phyloP scores from a whole-genome alignment of 108 stramenopile genomes.

The Thalassiosira profunda region DNA sequence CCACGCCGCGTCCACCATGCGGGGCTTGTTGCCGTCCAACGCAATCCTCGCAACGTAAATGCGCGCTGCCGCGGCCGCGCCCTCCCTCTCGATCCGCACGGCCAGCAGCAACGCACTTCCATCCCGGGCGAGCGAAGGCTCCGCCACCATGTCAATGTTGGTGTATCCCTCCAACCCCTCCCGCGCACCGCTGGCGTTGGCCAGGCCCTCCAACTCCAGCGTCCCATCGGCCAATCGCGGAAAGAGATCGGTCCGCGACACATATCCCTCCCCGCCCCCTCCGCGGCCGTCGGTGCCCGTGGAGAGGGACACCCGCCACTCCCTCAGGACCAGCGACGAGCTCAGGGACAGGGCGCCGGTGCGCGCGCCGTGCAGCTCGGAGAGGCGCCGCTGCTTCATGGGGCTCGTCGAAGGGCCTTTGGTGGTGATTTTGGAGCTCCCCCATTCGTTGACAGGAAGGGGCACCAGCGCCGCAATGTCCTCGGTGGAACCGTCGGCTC shows the following conservation, averaged over 20 bases:
- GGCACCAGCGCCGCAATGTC: conserved; percentile 21
- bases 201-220: no score
- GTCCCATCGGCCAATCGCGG: neutral
- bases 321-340: neutral
- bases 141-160: conserved; percentile 7
- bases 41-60: conserved; percentile 21
- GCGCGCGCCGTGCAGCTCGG: conserved; percentile 1
- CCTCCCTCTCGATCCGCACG: conserved; percentile 12
- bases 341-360: neutral
- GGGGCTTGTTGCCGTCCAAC: neutral
- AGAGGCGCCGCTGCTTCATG: no score
- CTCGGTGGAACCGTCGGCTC: neutral
- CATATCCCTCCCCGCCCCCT: neutral
- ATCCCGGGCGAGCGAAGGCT: neutral
- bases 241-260: neutral
- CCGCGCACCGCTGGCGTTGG: no score
- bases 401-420: no score
- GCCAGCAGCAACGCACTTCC: conserved; percentile 4
- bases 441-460: no score
- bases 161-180: conserved; percentile 4
- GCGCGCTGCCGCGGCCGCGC: neutral
- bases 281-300: neutral
- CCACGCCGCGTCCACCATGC: conserved; percentile 28
- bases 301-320: conserved; percentile 14
- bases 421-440: no score